Percentiles rank a stretch among this genome's conserved stretches.
phyloP scores from a whole-genome alignment of 768 basidiomycete genomes.

The Trametes villosa region DNA sequence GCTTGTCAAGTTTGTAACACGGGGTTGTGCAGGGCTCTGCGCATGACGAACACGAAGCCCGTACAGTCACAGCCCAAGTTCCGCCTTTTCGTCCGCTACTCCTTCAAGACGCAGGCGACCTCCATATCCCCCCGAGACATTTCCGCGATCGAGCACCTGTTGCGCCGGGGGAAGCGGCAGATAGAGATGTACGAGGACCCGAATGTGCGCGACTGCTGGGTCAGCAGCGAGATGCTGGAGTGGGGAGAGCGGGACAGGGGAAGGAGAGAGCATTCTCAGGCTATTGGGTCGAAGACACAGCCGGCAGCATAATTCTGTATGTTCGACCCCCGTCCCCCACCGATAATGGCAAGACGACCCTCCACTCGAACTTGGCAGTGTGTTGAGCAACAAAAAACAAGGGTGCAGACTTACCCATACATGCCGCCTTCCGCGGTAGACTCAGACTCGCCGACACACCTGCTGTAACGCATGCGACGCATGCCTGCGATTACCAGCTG shows the following conservation, averaged over 20 bases:
- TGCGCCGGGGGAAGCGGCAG: conserved; percentile 70
- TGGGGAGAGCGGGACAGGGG: conserved; percentile 54
- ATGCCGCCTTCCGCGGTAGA: neutral
- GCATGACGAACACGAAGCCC: conserved; percentile 75
- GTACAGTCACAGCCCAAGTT: conserved; percentile 63
- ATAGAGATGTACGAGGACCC: conserved; percentile 70
- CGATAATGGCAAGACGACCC: neutral
- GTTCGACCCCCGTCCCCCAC: neutral
- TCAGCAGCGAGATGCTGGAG: conserved; percentile 68
- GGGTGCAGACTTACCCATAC: neutral
- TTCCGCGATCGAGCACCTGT: conserved; percentile 71
- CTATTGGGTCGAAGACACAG: too few species aligned
- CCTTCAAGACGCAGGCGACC: conserved; percentile 66
- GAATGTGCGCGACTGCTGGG: conserved; percentile 74
- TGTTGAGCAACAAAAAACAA: neutral
- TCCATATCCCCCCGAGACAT: conserved; percentile 68
- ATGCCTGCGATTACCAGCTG: conserved; percentile 14
- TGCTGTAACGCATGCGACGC: neutral
- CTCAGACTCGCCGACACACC: neutral
- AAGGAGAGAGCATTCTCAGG: neutral
- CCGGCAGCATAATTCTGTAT: neutral
- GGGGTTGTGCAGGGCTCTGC: conserved; percentile 62
- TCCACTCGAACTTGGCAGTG: neutral
- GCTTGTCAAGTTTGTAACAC: neutral
- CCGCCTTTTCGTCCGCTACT: conserved; percentile 66